phyloP scores from a whole-genome alignment of 176 grass and related monocot species.

The Musa schizocarpa region DNA sequence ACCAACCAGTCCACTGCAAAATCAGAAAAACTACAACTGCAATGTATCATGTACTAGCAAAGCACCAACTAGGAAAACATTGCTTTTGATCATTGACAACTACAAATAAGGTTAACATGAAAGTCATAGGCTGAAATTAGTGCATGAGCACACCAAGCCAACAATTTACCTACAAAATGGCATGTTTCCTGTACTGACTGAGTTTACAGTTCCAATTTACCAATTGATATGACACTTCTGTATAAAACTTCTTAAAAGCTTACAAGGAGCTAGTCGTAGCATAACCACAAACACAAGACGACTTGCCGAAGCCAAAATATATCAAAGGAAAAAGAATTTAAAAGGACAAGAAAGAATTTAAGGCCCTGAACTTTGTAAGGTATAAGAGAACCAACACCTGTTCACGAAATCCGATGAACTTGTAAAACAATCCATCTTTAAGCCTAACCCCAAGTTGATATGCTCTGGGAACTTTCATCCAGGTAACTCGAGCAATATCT shows the following conservation, averaged over 20 bases:
- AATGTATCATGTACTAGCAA: no score
- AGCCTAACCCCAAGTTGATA: slow-evolving; percentile 12
- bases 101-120: no score
- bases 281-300: background rate
- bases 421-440: slow-evolving; percentile 22
- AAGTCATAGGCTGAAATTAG: no score
- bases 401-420: slow-evolving; percentile 23
- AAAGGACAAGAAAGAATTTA: background rate
- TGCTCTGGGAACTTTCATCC: slow-evolving; percentile 23
- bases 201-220: no score
- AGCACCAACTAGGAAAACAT: no score
- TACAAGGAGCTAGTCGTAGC: no score
- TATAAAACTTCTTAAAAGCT: no score
- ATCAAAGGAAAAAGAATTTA: background rate
- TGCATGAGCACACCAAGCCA: background rate
- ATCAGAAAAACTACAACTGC: background rate
- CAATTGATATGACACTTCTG: no score
- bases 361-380: background rate
- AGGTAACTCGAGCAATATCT: slow-evolving; percentile 10
- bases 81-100: no score
- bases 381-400: background rate
- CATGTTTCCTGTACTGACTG: background rate
- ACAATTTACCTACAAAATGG: background rate
- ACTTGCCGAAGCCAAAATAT: background rate
- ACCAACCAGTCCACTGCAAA: background rate